Base-by-base conservation (phyloP, 2,329 filamentous ascomycete species). In the Colletotrichum incanum region DNA sequence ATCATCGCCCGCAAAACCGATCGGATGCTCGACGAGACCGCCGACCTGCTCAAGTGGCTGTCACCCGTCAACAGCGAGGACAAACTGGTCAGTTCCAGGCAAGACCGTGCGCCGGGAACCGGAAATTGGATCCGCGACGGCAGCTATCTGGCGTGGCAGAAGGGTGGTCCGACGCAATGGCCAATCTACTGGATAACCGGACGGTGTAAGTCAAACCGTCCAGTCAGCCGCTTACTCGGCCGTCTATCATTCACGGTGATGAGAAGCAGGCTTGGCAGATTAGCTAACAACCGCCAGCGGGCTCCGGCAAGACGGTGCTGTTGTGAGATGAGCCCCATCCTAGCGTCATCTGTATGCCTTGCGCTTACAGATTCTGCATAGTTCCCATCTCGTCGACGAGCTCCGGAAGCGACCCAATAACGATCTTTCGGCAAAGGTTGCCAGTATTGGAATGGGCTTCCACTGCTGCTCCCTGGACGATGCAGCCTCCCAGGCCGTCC, bases 291-390 rank as follows among this genome's bases (percentile, higher is more conserved):
- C 18, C 16, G 34, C 26, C 45, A 78, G 76, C 78, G 49, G 78
- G 78, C 16, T 77, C 77, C 1, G 76, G 78, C 7, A 80, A 80
- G 63, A 79, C 78, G 3, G 75, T 76, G 5, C 71, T 79, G 2
- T 79, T 78, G 76, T 76, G 71, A 68, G 68, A n/a, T 16, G 9
- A 28, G 1, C 18, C 5, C 43, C 34, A 12, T 31, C 37, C n/a
- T n/a, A 43, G 39, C 31, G 23, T n/a, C 26, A 4, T 16, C 20
- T 8, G 14, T 8, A n/a, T 26, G 43, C 26, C 69, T 47, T 16
- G 37, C 43, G 28, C 34, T 16, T 34, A 34, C 28, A 41, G 8
- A 43, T 20, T 70, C 16, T 49, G 34, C 52, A 26, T 16, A 78
- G 76, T 55, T 78, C 77, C 3, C 75, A 73, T 37, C 73, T 78